Base-by-base conservation (phyloP, 179 eudicot species). In the Drosera spatulata region DNA sequence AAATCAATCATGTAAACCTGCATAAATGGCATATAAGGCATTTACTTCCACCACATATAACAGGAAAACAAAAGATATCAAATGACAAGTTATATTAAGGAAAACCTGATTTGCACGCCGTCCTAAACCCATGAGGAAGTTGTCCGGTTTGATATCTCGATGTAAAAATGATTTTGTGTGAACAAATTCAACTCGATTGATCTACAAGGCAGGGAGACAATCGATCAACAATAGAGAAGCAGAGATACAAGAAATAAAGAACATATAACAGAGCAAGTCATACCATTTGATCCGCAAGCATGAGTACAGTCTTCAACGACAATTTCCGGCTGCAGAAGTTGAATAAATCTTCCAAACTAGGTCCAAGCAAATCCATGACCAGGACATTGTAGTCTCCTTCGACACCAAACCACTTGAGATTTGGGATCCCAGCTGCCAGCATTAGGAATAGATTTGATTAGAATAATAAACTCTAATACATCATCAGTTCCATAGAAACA, bases 251-350 rank as follows among this genome's bases (percentile, higher is more conserved):
- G 61, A 10, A 49, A 55, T 4, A 15, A 41, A 58, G 33, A 50
- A 13, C 14, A 40, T 58, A 50, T 38, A 61, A 53, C 14, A n/a
- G 55, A 41, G 58, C 65, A 44, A 65, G 33, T 11, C 57, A 6
- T 73, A 80, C 91, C 87, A 85, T 85, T 74, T 85, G 91, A 78
- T 85, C 91, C 22, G 91, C 91, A 61, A 85, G 91, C 91, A 85
- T 85, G 33, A 22, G 33, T 22, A 22, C 33, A 22, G 33, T 22
- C 33, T 22, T 22, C 33, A 22, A 22, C 33, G 33, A 22, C 33
- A 22, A 22, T 22, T 22, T 22, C 33, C 33, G 33, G 33, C 33
- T 22, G 33, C 33, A 22, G 33, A 22, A 22, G 33, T 22, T 22
- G 33, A 22, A 22, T 22, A 22, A 22, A 22, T 22, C 33, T 22